Evolutionary conservation across 148 eudicot species (phyloP).

Genomic region (Salicornia ramosissima): DNA sequence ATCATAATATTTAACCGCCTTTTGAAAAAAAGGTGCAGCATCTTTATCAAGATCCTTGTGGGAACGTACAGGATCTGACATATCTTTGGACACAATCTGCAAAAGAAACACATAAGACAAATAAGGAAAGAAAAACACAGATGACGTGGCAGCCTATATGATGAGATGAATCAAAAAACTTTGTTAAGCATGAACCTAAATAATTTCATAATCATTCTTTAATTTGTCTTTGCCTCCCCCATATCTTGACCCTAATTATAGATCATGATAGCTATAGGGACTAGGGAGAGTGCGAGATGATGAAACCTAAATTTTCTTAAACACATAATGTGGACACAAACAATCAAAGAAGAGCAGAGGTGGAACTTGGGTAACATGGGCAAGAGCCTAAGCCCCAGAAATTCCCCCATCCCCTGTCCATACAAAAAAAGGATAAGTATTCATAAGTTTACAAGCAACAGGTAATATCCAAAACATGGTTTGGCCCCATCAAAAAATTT

Average conservation of each 20-base stretch:
- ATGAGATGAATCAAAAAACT: not conserved
- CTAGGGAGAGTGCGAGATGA: not conserved
- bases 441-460: not conserved
- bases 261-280: not conserved
- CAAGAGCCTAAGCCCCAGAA: not conserved
- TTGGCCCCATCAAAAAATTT: not conserved
- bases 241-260: not conserved
- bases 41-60: conserved; percentile 98
- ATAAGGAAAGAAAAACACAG: conserved; percentile 3
- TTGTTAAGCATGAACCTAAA: not conserved
- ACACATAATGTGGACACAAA: not conserved
- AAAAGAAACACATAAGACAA: conserved; percentile 13
- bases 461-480: not conserved
- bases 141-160: not conserved
- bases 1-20: conserved; percentile 83
- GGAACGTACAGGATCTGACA: conserved; percentile 93
- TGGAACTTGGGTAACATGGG: not conserved
- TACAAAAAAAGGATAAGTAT: not conserved
- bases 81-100: conserved; percentile 93
- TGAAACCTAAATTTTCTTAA: not conserved
- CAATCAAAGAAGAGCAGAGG: not conserved
- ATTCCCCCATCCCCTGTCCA: not conserved
- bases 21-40: conserved; percentile 90
- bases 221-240: not conserved
- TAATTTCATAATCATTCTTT: not conserved